phyloP scores from a whole-genome alignment of 495 filamentous ascomycete species.

The Penicillium simplicissimum region DNA sequence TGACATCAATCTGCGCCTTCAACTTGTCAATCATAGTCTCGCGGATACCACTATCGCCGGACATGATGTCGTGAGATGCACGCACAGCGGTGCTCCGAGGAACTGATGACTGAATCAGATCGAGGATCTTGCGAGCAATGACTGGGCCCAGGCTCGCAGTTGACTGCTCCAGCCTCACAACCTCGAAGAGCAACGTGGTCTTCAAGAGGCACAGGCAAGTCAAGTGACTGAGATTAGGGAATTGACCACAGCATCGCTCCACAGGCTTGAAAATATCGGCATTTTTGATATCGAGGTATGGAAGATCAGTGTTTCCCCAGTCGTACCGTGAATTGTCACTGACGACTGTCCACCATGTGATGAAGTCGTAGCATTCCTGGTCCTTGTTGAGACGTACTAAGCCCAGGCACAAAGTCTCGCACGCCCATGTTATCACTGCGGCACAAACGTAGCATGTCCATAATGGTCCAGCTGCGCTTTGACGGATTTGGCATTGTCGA shows the following conservation, averaged over 20 bases:
- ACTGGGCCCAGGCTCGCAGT: not conserved
- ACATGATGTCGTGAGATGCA: not conserved
- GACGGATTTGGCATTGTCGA: constrained; percentile 39
- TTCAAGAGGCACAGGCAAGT: constrained; percentile 13
- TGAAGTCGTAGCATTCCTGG: constrained; percentile 58
- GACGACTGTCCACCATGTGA: constrained; percentile 48
- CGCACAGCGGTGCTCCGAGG: not conserved
- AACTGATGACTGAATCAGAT: not conserved
- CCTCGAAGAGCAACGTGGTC: constrained; percentile 7
- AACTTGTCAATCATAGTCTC: not conserved
- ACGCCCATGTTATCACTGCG: constrained; percentile 49
- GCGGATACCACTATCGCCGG: not conserved
- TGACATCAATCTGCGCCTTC: not conserved
- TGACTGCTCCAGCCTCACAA: constrained; percentile 3
- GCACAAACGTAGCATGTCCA: constrained; percentile 42
- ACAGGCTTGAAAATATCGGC: constrained; percentile 29
- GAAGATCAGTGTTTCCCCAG: constrained; percentile 33
- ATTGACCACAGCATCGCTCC: not conserved
- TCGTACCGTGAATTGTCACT: constrained; percentile 31
- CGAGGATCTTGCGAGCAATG: not conserved
- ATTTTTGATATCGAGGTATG: constrained; percentile 32
- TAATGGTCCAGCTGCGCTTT: constrained; percentile 35
- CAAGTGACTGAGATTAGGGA: not conserved
- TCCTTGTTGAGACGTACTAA: constrained; percentile 51
- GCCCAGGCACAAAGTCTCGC: constrained; percentile 38